Evolutionary conservation across 495 filamentous ascomycete genomes (phyloP).

Genomic region (Copromyces sp.): DNA sequence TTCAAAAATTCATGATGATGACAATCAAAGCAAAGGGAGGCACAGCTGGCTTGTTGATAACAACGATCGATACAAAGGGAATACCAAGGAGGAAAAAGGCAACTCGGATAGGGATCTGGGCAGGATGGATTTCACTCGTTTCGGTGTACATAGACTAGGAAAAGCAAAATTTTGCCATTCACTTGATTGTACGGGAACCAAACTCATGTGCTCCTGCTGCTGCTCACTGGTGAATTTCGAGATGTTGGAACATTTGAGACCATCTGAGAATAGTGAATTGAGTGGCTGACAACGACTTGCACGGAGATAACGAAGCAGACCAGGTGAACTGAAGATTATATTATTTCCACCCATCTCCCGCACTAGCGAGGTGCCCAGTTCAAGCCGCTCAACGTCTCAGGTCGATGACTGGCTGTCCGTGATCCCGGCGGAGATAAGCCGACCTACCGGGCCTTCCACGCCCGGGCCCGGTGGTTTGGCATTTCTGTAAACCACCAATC

Average conservation of each 20-base stretch:
- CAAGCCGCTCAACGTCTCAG: neutral
- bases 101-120: neutral
- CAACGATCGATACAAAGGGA: neutral
- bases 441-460: neutral
- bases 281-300: neutral
- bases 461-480: neutral
- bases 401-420: neutral
- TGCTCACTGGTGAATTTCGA: neutral
- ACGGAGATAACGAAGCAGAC: neutral
- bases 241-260: neutral
- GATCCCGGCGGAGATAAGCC: neutral
- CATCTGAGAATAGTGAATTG: neutral
- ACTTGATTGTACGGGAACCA: neutral
- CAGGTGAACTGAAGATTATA: neutral
- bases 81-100: neutral
- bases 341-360: neutral
- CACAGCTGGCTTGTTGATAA: neutral
- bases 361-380: neutral
- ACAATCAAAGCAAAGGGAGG: neutral
- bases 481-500: neutral
- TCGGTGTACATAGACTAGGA: neutral
- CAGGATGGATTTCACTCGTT: neutral
- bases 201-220: too few species aligned
- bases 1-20: neutral
- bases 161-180: neutral